Percentiles rank a stretch among this genome's conserved stretches.
These are phyloP conservation scores for Yamadazyma diddensiae DNA, from an alignment of 1,139 yeast genomes.

Conservation along the genomic window DNA sequence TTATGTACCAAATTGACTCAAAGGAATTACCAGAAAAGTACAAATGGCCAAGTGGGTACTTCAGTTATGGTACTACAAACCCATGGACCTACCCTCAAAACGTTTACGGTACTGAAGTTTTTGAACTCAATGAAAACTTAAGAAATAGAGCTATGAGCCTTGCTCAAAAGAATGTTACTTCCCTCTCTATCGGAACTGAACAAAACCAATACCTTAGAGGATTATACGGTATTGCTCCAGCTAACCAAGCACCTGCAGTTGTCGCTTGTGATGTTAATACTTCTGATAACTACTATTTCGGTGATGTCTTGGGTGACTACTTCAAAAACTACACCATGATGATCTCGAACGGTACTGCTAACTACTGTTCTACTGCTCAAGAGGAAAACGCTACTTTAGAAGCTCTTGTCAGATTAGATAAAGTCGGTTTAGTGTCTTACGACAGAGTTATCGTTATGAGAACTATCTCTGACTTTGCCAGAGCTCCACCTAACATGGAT, in stretches of 20 bases:
- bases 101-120: constrained; percentile 67
- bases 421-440: constrained; percentile 54
- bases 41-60: constrained; percentile 61
- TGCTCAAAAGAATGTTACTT: constrained; percentile 37
- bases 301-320: constrained; percentile 49
- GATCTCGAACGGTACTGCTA: constrained; percentile 58
- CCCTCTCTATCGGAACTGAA: constrained; percentile 44
- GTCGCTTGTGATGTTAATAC: constrained; percentile 60
- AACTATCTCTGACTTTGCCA: constrained; percentile 61
- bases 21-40: constrained; percentile 46
- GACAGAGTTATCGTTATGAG: constrained; percentile 60
- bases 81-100: constrained; percentile 52
- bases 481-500: constrained; percentile 41
- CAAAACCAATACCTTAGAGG: constrained; percentile 46
- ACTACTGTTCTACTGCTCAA: constrained; percentile 63
- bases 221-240: constrained; percentile 40
- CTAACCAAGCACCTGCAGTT: constrained; percentile 50
- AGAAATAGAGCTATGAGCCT: constrained; percentile 57
- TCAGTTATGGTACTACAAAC: constrained; percentile 50
- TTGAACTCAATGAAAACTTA: constrained; percentile 57
- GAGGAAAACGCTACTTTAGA: constrained; percentile 72
- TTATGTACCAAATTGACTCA: constrained; percentile 54
- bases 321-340: constrained; percentile 46
- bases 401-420: constrained; percentile 54
- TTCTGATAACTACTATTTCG: constrained; percentile 60